A percentile compares a stretch with the other conserved stretches of the same genome.
phyloP scores from a whole-genome alignment of 805 yeast species.

The Grigorovia yakushimaensis region DNA sequence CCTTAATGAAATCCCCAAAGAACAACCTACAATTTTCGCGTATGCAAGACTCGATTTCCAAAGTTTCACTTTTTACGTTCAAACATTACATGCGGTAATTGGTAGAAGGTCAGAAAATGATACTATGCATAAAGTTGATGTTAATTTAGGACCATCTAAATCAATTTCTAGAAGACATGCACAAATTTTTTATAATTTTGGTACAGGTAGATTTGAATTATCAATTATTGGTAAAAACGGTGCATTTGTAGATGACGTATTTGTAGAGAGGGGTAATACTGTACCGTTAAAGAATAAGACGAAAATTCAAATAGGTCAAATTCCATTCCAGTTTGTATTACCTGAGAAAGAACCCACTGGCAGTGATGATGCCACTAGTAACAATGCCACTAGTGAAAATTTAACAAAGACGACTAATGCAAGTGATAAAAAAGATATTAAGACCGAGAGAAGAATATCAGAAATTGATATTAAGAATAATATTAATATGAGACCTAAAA shows the following conservation, averaged over 20 bases:
- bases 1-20: constrained; percentile 12
- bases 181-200: constrained; percentile 91
- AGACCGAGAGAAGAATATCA: neutral
- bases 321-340: constrained; percentile 75
- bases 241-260: constrained; percentile 86
- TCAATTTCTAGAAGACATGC: constrained; percentile 94
- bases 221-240: constrained; percentile 92
- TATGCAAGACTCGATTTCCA: constrained; percentile 81
- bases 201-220: constrained; percentile 87
- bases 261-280: constrained; percentile 84
- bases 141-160: constrained; percentile 84
- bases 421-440: neutral
- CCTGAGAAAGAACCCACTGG: constrained; percentile 46
- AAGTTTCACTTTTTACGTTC: constrained; percentile 88
- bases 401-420: neutral
- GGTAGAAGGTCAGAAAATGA: constrained; percentile 83
- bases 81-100: constrained; percentile 84
- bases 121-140: constrained; percentile 67
- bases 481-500: neutral
- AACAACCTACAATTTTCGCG: constrained; percentile 35
- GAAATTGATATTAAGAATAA: neutral
- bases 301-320: constrained; percentile 86
- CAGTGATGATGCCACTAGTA: neutral
- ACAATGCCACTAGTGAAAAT: neutral
- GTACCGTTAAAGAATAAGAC: constrained; percentile 77